Conservation (phyloP, 805 yeast species). For the Martiniozyma abietophila region DNA sequence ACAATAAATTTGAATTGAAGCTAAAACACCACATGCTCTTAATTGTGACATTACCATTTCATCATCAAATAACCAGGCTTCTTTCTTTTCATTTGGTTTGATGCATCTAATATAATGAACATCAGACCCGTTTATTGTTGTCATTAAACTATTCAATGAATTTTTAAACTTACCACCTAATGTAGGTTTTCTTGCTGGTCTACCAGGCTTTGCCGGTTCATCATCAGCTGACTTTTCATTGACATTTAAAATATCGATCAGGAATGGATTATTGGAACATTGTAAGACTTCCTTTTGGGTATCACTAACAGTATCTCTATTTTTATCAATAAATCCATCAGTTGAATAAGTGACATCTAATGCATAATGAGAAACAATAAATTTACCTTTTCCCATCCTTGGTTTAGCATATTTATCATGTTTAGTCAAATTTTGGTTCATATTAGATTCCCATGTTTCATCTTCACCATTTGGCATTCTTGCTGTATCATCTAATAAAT, state of each 20-base stretch:
- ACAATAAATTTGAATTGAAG: slow-evolving; percentile 91
- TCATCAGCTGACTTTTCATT: slow-evolving; percentile 47
- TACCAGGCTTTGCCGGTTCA: slow-evolving; percentile 23
- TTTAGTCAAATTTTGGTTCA: slow-evolving; percentile 77
- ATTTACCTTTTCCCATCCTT: slow-evolving; percentile 85
- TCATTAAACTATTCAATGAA: slow-evolving; percentile 88
- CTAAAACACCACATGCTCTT: slow-evolving; percentile 97
- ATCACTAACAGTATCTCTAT: slow-evolving; percentile 95
- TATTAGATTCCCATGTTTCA: slow-evolving; percentile 83
- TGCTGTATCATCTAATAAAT: slow-evolving; percentile 90
- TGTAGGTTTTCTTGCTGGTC: slow-evolving; percentile 67
- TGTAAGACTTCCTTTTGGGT: slow-evolving; percentile 84
- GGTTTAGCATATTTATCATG: slow-evolving; percentile 81
- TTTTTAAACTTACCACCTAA: slow-evolving; percentile 90
- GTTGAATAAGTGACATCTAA: slow-evolving; percentile 85
- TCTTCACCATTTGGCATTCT: slow-evolving; percentile 91
- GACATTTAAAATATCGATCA: slow-evolving; percentile 54
- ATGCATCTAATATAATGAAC: slow-evolving; percentile 96
- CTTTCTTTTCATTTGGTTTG: slow-evolving; percentile 89
- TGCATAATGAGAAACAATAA: slow-evolving; percentile 89
- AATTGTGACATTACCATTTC: slow-evolving; percentile 91
- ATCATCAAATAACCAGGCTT: slow-evolving; percentile 93
- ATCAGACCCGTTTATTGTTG: slow-evolving; percentile 85
- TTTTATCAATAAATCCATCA: slow-evolving; percentile 94
- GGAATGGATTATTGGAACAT: slow-evolving; percentile 55